Evolutionary conservation across 805 yeast genomes (phyloP).

Genomic region (Zygotorulaspora danielsina): DNA sequence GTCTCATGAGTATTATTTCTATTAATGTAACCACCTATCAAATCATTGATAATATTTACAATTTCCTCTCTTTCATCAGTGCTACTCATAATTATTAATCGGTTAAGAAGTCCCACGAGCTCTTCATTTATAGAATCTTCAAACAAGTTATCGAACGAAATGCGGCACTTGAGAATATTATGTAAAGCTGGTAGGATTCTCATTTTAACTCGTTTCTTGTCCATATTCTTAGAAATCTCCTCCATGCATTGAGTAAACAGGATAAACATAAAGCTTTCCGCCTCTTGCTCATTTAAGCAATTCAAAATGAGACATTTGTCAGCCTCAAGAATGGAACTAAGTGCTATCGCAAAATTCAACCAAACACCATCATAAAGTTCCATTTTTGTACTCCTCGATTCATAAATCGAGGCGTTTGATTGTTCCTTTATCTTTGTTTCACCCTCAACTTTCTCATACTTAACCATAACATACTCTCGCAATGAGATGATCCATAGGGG

Average conservation of each 20-base stretch:
- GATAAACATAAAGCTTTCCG: slow-evolving; percentile 66
- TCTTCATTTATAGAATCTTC: slow-evolving; percentile 70
- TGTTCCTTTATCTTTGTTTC: slow-evolving; percentile 28
- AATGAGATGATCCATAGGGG: slow-evolving; percentile 78
- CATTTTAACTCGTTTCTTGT: slow-evolving; percentile 26
- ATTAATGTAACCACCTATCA: slow-evolving; percentile 43
- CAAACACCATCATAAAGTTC: slow-evolving; percentile 50
- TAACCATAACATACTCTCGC: slow-evolving; percentile 66
- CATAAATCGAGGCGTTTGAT: slow-evolving; percentile 5
- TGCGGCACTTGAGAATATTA: slow-evolving; percentile 52
- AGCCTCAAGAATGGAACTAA: slow-evolving; percentile 58
- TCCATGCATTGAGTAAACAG: slow-evolving; percentile 82
- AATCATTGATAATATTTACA: slow-evolving; percentile 53
- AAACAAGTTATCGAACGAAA: slow-evolving; percentile 57
- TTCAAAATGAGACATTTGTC: slow-evolving; percentile 44
- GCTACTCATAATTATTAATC: slow-evolving; percentile 58
- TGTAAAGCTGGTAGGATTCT: slow-evolving; percentile 48
- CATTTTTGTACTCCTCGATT: slow-evolving; percentile 17
- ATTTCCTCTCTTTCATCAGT: slow-evolving; percentile 45
- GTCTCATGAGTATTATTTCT: slow-evolving; percentile 37
- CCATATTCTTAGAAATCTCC: slow-evolving; percentile 47
- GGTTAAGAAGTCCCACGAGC: slow-evolving; percentile 67
- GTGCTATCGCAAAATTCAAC: slow-evolving; percentile 72
- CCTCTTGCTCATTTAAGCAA: slow-evolving; percentile 49
- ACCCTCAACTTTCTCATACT: slow-evolving; percentile 44